Conservation (phyloP, 1,284 basidiomycete genomes). For the Ceratobasidium sp. region DNA sequence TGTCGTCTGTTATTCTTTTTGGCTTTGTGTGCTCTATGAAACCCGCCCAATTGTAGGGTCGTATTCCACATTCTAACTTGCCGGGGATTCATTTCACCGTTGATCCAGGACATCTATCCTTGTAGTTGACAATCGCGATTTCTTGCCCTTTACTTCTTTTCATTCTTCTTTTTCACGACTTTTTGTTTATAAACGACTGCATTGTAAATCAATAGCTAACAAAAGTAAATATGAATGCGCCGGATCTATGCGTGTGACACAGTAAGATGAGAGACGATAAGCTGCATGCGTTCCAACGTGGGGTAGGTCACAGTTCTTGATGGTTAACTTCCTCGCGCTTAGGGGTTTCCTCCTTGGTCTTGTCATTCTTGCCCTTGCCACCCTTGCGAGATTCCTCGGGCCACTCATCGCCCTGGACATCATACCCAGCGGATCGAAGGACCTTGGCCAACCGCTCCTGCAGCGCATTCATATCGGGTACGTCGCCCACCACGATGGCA, state of each 20-base stretch:
- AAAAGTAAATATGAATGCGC: conserved; percentile 35
- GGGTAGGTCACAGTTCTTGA: conserved; percentile 1
- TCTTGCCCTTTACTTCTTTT: conserved; percentile 39
- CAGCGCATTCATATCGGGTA: conserved; percentile 47
- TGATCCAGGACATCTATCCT: conserved; percentile 17
- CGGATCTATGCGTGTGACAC: conserved; percentile 9
- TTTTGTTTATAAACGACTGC: conserved; percentile 42
- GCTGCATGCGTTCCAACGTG: conserved; percentile 26
- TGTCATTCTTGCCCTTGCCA: conserved; percentile 14
- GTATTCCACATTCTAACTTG: conserved; percentile 36
- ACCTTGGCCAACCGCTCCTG: conserved; percentile 28
- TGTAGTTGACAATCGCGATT: conserved; percentile 26
- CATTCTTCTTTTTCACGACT: conserved; percentile 37
- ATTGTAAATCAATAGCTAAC: conserved; percentile 38
- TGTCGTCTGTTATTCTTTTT: background rate
- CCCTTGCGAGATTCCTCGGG: conserved; percentile 19
- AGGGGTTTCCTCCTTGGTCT: background rate
- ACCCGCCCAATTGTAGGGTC: conserved; percentile 1
- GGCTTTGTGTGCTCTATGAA: conserved; percentile 1
- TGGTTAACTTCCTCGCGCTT: background rate
- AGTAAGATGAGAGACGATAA: conserved; percentile 12
- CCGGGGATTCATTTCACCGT: conserved; percentile 16
- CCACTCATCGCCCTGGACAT: conserved; percentile 47
- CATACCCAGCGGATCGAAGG: conserved; percentile 56
- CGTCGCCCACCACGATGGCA: conserved; percentile 15